phyloP scores from a whole-genome alignment of 2,329 filamentous ascomycete species.

The Lasiodiplodia theobromae region DNA sequence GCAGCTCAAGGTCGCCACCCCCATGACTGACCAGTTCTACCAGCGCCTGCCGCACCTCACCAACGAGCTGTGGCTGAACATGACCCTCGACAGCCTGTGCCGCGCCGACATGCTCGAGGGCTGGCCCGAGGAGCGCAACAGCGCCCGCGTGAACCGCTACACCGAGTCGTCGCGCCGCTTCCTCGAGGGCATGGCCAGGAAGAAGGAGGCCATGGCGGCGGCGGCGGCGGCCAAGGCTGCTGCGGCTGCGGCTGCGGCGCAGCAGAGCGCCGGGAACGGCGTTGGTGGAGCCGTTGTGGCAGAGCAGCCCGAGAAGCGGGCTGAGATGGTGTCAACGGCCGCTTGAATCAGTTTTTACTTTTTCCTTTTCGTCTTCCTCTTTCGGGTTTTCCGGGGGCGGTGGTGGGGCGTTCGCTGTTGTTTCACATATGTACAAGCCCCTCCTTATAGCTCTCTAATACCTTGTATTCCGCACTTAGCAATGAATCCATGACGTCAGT shows the following conservation, averaged over 20 bases:
- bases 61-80: slow-evolving; percentile 10
- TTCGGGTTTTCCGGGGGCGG: background rate
- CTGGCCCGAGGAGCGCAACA: slow-evolving; percentile 1
- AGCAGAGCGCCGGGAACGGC: background rate
- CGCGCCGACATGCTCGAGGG: slow-evolving; percentile 3
- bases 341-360: background rate
- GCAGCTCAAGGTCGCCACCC: slow-evolving; percentile 4
- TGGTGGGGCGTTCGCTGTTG: background rate
- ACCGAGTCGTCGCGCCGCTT: background rate
- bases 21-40: background rate
- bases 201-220: background rate
- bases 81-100: background rate
- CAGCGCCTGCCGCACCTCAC: background rate
- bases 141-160: slow-evolving; percentile 1
- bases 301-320: background rate
- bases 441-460: background rate
- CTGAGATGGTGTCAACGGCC: background rate
- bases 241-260: background rate
- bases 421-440: background rate
- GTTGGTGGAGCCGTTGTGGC: background rate
- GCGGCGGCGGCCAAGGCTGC: too few species aligned
- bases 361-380: background rate
- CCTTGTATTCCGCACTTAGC: background rate
- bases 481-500: background rate
- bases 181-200: background rate